Evolutionary conservation across 2,329 filamentous ascomycete genomes (phyloP).

Genomic region (Penicillium griseofulvum): DNA sequence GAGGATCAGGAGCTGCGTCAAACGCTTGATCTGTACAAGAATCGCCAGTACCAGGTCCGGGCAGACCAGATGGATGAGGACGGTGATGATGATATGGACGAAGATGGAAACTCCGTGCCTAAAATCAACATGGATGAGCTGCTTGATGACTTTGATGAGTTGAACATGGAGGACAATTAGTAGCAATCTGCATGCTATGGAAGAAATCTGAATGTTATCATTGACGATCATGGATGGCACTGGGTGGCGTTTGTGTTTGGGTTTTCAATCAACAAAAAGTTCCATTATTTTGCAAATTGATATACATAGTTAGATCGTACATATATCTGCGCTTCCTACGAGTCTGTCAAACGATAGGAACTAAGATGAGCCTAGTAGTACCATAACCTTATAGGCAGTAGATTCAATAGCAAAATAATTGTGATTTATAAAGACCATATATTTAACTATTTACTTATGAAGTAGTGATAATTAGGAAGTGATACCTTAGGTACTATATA

Average conservation of each 20-base stretch:
- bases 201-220: conserved; percentile 18
- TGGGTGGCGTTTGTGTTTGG: conserved; percentile 25
- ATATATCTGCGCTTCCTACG: too few species aligned
- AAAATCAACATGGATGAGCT: conserved; percentile 68
- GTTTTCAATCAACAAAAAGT: conserved; percentile 13
- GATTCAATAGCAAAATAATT: too few species aligned
- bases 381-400: too few species aligned
- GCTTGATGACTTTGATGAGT: conserved; percentile 30
- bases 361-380: too few species aligned
- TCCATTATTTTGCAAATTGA: conserved; percentile 10
- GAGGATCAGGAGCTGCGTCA: conserved; percentile 85
- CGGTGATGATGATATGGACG: conserved; percentile 59
- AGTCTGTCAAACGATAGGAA: too few species aligned
- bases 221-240: conserved; percentile 28
- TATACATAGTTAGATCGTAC: too few species aligned
- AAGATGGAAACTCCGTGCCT: conserved; percentile 58
- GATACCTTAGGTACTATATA: too few species aligned
- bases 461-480: too few species aligned
- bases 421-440: too few species aligned
- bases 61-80: conserved; percentile 38
- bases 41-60: conserved; percentile 45
- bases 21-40: conserved; percentile 83
- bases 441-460: too few species aligned
- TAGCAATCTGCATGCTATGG: conserved; percentile 16
- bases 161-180: conserved; percentile 55